Percentiles rank a stretch among this genome's conserved stretches.
These are phyloP conservation scores for Acanthamoeba culbertsoni DNA, from an alignment of 208 protist species.

Conservation along the genomic window DNA sequence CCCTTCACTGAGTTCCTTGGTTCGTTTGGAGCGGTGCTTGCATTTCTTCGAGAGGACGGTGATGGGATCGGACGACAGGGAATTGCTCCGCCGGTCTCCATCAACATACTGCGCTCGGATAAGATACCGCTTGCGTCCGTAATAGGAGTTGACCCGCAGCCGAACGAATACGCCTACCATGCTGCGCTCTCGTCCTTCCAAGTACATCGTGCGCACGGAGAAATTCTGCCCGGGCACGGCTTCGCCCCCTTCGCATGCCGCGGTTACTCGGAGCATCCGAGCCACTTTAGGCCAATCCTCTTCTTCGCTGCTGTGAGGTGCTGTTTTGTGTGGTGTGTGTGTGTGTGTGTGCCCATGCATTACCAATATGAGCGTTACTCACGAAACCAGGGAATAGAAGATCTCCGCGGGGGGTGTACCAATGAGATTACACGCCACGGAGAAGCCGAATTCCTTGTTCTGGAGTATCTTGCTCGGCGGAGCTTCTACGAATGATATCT, in stretches of 20 bases:
- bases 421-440: too few relatives aligned
- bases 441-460: slow-evolving; percentile 40
- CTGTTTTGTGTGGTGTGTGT: background rate
- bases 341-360: background rate
- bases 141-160: slow-evolving; percentile 50
- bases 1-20: background rate
- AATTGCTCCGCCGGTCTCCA: background rate
- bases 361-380: background rate
- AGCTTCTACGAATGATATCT: background rate
- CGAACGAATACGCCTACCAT: background rate
- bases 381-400: too few relatives aligned
- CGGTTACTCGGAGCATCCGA: background rate
- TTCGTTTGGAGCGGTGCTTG: background rate
- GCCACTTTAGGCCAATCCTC: background rate
- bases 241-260: background rate
- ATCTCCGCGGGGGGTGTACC: too few relatives aligned
- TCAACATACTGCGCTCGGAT: background rate
- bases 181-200: background rate
- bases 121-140: slow-evolving; percentile 15
- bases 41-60: slow-evolving; percentile 25
- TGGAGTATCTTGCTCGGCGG: background rate
- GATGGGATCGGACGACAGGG: background rate
- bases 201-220: background rate
- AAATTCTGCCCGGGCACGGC: background rate
- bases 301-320: background rate